Conservation (phyloP, 306 rosid genomes). For the Coriaria nepalensis region DNA sequence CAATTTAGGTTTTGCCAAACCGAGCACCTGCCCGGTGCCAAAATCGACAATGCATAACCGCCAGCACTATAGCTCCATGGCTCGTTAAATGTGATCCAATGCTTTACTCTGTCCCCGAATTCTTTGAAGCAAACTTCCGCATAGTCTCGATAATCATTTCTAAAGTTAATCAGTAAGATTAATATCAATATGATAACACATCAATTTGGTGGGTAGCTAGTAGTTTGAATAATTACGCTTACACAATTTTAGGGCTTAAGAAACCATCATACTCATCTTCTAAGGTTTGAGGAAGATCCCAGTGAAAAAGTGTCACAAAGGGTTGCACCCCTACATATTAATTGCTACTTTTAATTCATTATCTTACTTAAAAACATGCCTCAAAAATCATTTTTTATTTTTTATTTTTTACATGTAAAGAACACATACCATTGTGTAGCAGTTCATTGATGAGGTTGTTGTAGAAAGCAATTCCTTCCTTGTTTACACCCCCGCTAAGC, state of each 20-base stretch:
- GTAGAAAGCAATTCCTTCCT: constrained; percentile 44
- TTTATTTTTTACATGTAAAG: too few species aligned
- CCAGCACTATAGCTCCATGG: constrained; percentile 17
- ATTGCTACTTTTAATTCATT: too few species aligned
- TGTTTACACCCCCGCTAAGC: constrained; percentile 42
- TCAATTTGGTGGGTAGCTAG: too few species aligned
- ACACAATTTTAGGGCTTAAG: constrained; percentile 29
- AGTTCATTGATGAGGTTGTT: constrained; percentile 50
- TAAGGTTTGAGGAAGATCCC: constrained; percentile 53
- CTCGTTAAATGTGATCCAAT: constrained; percentile 30
- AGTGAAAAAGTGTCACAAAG: too few species aligned
- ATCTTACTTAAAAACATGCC: too few species aligned
- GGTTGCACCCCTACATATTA: constrained; percentile 24
- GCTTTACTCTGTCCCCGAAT: constrained; percentile 33
- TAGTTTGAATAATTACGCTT: too few species aligned
- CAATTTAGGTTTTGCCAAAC: constrained; percentile 26
- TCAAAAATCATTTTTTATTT: too few species aligned
- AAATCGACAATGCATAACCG: constrained; percentile 16
- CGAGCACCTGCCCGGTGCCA: constrained; percentile 34
- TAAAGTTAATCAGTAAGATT: not conserved
- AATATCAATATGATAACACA: too few species aligned
- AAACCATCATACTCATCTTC: constrained; percentile 49
- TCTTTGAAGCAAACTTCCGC: constrained; percentile 23
- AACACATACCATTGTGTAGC: constrained; percentile 25
- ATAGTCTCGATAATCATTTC: constrained; percentile 20